A percentile compares a stretch with the other conserved stretches of the same genome.
Conservation (phyloP, 2,329 filamentous ascomycete genomes). For the Ophiosphaerella narmari region DNA sequence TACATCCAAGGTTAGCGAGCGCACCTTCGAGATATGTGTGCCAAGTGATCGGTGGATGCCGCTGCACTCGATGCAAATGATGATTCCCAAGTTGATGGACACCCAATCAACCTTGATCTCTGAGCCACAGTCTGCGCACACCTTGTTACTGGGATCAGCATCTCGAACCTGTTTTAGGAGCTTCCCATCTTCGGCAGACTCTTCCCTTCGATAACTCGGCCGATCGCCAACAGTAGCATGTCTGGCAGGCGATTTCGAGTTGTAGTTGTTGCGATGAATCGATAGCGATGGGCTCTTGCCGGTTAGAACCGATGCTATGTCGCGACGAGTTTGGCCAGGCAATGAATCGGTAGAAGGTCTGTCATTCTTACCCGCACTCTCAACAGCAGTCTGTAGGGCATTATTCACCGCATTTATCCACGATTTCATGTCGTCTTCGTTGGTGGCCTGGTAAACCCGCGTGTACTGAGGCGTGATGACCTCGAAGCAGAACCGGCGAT, state of each 20-base stretch:
- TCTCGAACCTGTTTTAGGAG: slow-evolving; percentile 86
- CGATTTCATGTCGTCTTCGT: slow-evolving; percentile 95
- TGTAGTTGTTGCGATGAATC: slow-evolving; percentile 56
- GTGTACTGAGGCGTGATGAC: slow-evolving; percentile 97
- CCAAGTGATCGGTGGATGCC: slow-evolving; percentile 95
- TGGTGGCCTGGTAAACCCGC: slow-evolving; percentile 95
- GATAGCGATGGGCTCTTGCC: slow-evolving; percentile 83
- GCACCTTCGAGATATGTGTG: slow-evolving; percentile 96
- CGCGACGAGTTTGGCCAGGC: slow-evolving; percentile 67
- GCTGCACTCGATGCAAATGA: slow-evolving; percentile 97
- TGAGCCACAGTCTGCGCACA: slow-evolving; percentile 93
- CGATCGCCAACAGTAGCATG: slow-evolving; percentile 91
- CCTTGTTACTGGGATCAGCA: slow-evolving; percentile 87
- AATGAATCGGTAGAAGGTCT: slow-evolving; percentile 58
- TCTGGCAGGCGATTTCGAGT: slow-evolving; percentile 69
- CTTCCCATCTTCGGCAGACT: slow-evolving; percentile 77
- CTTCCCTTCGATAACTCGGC: slow-evolving; percentile 72
- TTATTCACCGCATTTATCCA: slow-evolving; percentile 99
- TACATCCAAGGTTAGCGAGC: slow-evolving; percentile 92
- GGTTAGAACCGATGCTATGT: slow-evolving; percentile 90
- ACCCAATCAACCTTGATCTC: slow-evolving; percentile 97
- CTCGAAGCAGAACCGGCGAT: slow-evolving; percentile 96
- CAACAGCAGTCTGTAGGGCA: slow-evolving; percentile 91
- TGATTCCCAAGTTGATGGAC: slow-evolving; percentile 94
- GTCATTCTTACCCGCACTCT: slow-evolving; percentile 67